Conservation (phyloP, 345 rosid genomes). For the Pseudoturritis turrita region DNA sequence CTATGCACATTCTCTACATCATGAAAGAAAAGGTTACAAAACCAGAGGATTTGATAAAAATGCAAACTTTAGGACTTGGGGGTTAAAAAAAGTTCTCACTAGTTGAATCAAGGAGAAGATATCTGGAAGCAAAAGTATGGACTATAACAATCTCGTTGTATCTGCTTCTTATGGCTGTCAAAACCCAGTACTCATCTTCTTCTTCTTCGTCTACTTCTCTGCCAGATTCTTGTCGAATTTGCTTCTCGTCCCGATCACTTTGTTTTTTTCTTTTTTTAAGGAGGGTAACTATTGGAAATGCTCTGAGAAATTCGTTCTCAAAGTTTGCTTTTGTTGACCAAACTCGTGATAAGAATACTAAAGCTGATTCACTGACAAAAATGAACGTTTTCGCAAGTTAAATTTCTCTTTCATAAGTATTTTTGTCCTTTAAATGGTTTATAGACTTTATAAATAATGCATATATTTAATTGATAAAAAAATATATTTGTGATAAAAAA, state of each 20-base stretch:
- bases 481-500: no score
- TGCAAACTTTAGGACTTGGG: neutral
- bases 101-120: slow-evolving; percentile 81
- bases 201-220: slow-evolving; percentile 15
- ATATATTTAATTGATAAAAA: no score
- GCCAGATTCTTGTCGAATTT: neutral
- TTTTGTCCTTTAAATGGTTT: no score
- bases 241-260: neutral
- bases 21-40: neutral
- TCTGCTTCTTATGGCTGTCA: slow-evolving; percentile 48
- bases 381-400: no score
- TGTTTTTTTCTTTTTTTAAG: no score
- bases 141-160: slow-evolving; percentile 74
- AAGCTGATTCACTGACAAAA: no score
- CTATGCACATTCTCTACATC: slow-evolving; percentile 77
- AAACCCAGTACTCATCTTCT: slow-evolving; percentile 49
- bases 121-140: slow-evolving; percentile 53
- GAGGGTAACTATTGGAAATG: no score
- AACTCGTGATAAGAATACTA: no score
- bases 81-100: slow-evolving; percentile 26
- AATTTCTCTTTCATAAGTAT: no score
- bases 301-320: no score
- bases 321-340: no score
- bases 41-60: neutral
- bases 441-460: no score